Percentiles rank a stretch among this genome's conserved stretches.
Evolutionary conservation across 2,329 filamentous ascomycete genomes (phyloP).

Genomic region (Nigrospora osmanthi): DNA sequence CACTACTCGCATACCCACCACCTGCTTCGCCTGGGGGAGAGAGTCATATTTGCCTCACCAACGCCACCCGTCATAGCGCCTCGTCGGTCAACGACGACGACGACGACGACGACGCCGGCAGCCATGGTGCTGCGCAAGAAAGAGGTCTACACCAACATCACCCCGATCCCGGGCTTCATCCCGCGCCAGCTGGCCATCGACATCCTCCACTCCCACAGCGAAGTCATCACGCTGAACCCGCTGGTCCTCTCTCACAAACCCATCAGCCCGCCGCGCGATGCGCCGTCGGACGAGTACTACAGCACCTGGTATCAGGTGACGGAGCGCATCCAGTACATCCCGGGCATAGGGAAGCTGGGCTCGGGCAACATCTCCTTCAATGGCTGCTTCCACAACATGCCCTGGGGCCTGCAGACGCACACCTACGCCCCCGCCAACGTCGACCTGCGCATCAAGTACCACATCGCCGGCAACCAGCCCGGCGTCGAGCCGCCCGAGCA

Average conservation of each 20-base stretch:
- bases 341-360: slow-evolving; percentile 57
- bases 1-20: no score
- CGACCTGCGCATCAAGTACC: slow-evolving; percentile 61
- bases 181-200: slow-evolving; percentile 65
- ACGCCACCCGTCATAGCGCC: no score
- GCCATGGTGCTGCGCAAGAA: slow-evolving; percentile 51
- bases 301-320: slow-evolving; percentile 68
- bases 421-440: slow-evolving; percentile 61
- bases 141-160: slow-evolving; percentile 59
- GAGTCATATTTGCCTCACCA: no score
- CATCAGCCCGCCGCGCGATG: slow-evolving; percentile 60
- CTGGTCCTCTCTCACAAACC: slow-evolving; percentile 56
- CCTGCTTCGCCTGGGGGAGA: no score
- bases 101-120: slow-evolving; percentile 9
- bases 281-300: slow-evolving; percentile 63
- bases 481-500: slow-evolving; percentile 54
- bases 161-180: slow-evolving; percentile 62
- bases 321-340: slow-evolving; percentile 60
- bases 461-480: slow-evolving; percentile 61
- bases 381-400: slow-evolving; percentile 65
- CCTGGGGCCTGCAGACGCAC: slow-evolving; percentile 65
- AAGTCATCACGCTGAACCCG: slow-evolving; percentile 64
- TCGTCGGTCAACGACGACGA: slow-evolving; percentile 2
- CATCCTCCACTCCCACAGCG: slow-evolving; percentile 62
- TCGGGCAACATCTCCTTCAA: slow-evolving; percentile 61